Base-by-base conservation (phyloP, 2,329 filamentous ascomycete species). In the Trichophyton benhamiae region DNA sequence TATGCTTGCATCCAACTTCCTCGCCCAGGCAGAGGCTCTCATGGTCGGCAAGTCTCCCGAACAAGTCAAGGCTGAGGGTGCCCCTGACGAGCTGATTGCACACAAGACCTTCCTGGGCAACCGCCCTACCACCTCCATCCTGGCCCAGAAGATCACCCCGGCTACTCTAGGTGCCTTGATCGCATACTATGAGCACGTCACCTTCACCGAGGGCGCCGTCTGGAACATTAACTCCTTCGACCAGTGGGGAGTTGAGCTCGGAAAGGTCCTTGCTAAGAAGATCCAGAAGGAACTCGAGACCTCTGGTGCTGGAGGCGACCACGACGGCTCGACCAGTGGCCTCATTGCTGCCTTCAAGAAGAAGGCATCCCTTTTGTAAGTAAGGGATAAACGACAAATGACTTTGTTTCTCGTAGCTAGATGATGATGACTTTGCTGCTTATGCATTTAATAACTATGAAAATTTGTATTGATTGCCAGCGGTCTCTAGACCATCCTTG, bases 211-310 rank as follows among this genome's bases (percentile, higher is more conserved):
- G 79, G 94, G 94, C 70, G 92, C 91, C 59, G 82, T 99, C 74
- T 99, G 94, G 94, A 95, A 97, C 79, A 96, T 99, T 82, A 99
- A 99, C 84, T 91, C 87, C 72, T 99, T 97, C 73, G 94, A 99
- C 79, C 94, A 99, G 82, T 99, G 94, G 94, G 94, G 94, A 78
- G 94, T 99, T 52, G 94, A 99, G 82, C 81, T 99, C 65, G 94
- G 94, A 75, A 99, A 99, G 87, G 86, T 87, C 46, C 80, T 99
- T 67, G 94, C 94, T 64, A 97, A 92, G 86, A 91, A 90, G 79
- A 91, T 91, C 66, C 86, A 89, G 69, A 75, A 77, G 71, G 94
- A 99, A 81, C 82, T 99, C 63, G 91, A 96, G 72, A 77, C 75
- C 67, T 82, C 87, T 72, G 76, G 82, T n/a, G 88, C 84, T 64